Percentiles rank a stretch among this genome's conserved stretches.
Conservation (phyloP, 202 grass and related monocot species). For the Setaria italica region DNA sequence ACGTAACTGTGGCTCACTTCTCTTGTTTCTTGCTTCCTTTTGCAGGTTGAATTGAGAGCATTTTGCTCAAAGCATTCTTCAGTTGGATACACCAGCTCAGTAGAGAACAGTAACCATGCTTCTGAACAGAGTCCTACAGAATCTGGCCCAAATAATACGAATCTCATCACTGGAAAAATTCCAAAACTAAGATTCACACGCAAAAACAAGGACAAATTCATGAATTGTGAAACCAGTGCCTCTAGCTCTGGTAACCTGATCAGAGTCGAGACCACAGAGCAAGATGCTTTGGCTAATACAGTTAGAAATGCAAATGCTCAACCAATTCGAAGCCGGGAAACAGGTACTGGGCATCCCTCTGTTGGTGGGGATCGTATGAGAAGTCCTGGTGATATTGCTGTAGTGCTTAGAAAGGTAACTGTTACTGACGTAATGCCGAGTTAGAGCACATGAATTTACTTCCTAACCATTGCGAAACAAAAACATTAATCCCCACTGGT, state of each 20-base stretch:
- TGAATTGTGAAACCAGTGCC: constrained; percentile 51
- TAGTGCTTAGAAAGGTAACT: constrained; percentile 80
- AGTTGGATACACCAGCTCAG: constrained; percentile 45
- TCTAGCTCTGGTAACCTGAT: constrained; percentile 58
- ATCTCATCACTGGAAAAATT: constrained; percentile 53
- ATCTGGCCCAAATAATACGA: constrained; percentile 46
- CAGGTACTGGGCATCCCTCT: constrained; percentile 44
- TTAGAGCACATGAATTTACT: constrained; percentile 28
- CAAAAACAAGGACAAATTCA: constrained; percentile 79
- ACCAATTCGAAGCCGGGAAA: constrained; percentile 50
- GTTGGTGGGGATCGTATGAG: constrained; percentile 48
- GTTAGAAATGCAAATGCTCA: constrained; percentile 48
- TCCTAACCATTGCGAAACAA: constrained; percentile 6
- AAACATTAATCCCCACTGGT: constrained; percentile 27
- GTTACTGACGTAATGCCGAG: constrained; percentile 27
- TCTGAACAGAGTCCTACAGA: constrained; percentile 46
- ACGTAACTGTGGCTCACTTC: constrained; percentile 35
- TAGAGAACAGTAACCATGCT: constrained; percentile 48
- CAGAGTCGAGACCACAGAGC: constrained; percentile 60
- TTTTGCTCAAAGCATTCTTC: constrained; percentile 96
- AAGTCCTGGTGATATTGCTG: constrained; percentile 74
- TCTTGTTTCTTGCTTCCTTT: constrained; percentile 36
- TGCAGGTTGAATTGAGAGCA: constrained; percentile 89
- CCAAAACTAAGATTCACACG: constrained; percentile 87
- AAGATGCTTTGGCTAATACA: constrained; percentile 50